phyloP scores from a whole-genome alignment of 331 rosid genomes.

The Erythrophleum ivorense region DNA sequence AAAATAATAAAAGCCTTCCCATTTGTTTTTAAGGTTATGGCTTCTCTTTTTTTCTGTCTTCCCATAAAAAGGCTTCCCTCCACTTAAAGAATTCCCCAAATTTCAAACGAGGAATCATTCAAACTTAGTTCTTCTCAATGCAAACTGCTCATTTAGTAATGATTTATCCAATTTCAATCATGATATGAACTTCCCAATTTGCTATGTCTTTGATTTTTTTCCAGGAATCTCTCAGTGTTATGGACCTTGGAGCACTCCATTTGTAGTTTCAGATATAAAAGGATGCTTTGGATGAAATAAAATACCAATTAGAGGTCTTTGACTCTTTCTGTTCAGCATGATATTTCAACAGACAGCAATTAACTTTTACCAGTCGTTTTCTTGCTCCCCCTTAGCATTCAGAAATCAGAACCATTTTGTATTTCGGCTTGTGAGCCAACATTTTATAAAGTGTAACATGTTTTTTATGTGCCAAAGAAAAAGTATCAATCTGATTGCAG shows the following conservation, averaged over 20 bases:
- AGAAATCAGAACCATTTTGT: conserved; percentile 11
- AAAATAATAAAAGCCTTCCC: conserved; percentile 5
- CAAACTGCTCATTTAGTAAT: not conserved
- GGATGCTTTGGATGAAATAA: not conserved
- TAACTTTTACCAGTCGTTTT: not conserved
- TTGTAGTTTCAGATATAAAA: not conserved
- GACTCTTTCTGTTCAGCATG: not conserved
- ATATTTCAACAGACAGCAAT: conserved; percentile 10
- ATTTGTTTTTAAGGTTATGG: not conserved
- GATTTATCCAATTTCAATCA: conserved; percentile 10
- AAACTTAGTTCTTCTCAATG: conserved; percentile 4
- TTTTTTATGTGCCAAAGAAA: conserved; percentile 11
- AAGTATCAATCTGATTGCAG: not conserved
- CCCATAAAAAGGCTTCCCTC: conserved; percentile 5
- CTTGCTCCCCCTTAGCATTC: not conserved
- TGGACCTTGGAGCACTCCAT: too few relatives aligned
- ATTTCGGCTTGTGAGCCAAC: not conserved
- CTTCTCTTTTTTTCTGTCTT: not conserved
- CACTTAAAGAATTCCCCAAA: not conserved
- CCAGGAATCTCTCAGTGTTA: too few relatives aligned
- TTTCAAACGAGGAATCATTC: not conserved
- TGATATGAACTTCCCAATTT: not conserved
- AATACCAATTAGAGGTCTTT: not conserved
- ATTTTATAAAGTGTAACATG: not conserved
- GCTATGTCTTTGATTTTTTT: not conserved